Conservation (phyloP, 2,329 filamentous ascomycete species). For the Neofusicoccum ribis region DNA sequence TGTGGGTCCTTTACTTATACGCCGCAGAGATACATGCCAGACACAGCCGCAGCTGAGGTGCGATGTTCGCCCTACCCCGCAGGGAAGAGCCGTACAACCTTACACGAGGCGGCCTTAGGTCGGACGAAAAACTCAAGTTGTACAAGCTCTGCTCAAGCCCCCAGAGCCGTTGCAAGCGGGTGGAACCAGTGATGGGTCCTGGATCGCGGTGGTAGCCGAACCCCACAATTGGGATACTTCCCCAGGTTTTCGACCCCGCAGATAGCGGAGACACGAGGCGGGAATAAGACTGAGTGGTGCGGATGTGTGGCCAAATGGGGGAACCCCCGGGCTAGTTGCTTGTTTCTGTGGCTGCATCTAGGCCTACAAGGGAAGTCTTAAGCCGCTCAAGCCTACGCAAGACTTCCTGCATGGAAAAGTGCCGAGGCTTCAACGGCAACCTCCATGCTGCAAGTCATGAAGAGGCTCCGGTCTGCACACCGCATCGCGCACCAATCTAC, state of each 20-base stretch:
- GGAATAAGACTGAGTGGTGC: neutral
- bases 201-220: neutral
- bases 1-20: neutral
- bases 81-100: neutral
- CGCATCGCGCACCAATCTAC: neutral
- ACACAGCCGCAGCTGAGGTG: neutral
- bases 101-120: neutral
- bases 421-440: neutral
- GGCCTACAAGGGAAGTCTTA: neutral
- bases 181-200: neutral
- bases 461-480: neutral
- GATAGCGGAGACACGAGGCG: neutral
- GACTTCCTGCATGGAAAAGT: neutral
- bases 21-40: neutral
- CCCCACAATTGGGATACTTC: neutral
- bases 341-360: neutral
- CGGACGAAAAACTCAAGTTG: neutral
- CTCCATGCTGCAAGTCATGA: neutral
- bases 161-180: neutral
- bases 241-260: conserved; percentile 15
- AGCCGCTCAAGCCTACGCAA: conserved; percentile 13
- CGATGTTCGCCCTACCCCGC: neutral
- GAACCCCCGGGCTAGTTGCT: neutral
- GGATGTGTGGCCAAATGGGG: neutral
- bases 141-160: neutral